A percentile compares a stretch with the other conserved stretches of the same genome.
Conservation (phyloP, 768 basidiomycete species). For the Suillus clintonianus region DNA sequence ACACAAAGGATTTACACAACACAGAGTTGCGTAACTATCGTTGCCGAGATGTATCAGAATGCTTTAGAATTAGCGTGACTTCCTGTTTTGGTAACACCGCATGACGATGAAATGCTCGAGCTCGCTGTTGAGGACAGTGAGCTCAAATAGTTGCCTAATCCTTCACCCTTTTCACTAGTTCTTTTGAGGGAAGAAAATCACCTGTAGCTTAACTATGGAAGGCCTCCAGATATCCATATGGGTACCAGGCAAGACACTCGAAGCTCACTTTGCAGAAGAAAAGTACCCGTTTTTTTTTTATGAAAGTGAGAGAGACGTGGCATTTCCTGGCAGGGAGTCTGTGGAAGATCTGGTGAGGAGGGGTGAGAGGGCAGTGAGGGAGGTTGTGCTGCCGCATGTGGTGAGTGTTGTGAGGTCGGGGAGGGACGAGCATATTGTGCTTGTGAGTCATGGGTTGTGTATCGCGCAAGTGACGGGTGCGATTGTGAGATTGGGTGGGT, state of each 20-base stretch:
- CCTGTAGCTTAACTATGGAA: no score
- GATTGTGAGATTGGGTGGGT: conserved; percentile 44
- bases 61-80: no score
- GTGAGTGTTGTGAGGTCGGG: conserved; percentile 41
- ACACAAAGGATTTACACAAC: no score
- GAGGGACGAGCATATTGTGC: conserved; percentile 51
- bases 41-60: no score
- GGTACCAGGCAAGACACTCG: conserved; percentile 31
- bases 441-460: conserved; percentile 78
- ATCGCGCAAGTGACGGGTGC: conserved; percentile 60
- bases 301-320: conserved; percentile 34
- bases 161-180: no score
- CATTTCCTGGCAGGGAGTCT: conserved; percentile 73
- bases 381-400: conserved; percentile 57
- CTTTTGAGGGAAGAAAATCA: no score
- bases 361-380: conserved; percentile 51
- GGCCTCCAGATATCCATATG: conserved; percentile 47
- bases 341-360: conserved; percentile 59
- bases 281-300: conserved; percentile 54
- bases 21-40: no score
- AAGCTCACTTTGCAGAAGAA: conserved; percentile 52
- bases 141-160: no score
- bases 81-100: no score
- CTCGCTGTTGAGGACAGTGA: no score
- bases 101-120: no score